Base-by-base conservation (phyloP, 805 yeast genomes). In the Sugiyamaella mastotermitis region DNA sequence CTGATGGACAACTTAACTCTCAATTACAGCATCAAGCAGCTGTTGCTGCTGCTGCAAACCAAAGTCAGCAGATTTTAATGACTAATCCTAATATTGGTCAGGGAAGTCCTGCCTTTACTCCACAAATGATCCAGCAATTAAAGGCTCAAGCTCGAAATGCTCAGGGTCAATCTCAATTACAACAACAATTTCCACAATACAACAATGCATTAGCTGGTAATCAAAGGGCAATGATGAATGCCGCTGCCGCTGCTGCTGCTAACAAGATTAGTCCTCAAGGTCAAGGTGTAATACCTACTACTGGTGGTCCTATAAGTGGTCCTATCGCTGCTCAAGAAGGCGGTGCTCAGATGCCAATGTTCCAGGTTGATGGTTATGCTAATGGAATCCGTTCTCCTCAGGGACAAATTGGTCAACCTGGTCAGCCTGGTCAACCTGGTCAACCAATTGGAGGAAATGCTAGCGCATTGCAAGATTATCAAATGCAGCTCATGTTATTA, bases 391-490 rank as follows among this genome's bases (percentile, higher is more conserved):
- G 44, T 18, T 29, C 34, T 23, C 22, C 44, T 16, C 13, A 8
- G 6, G n/a, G 8, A 7, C 25, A 43, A 31, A 43, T 47, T 37
- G 46, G 42, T n/a, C 33, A 28, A 22, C 39, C 42, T 13, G 38
- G 31, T 13, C 14, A 14, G 5, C 29, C 36, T 14, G 57, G 39
- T 42, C 58, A 33, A 22, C 51, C 31, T 29, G 51, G 45, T 22
- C 66, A 46, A 30, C 44, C 40, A 10, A 56, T 55, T 47, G 65
- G 61, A 40, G 51, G 46, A 31, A 58, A 58, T 47, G 66, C 62
- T 41, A 71, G 69, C 51, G 88, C 90, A 1, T 62, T 84, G 27
- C 84, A 80, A 50, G 94, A 84, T 54, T 84, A 85, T 57, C 94
- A 84, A 57, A 78, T 76, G 67, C 90, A 83, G 58, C 63, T 83